A percentile compares a stretch with the other conserved stretches of the same genome.
These are phyloP conservation scores for Plectosphaerella plurivora DNA, from an alignment of 2,329 filamentous ascomycete genomes.

Conservation along the genomic window DNA sequence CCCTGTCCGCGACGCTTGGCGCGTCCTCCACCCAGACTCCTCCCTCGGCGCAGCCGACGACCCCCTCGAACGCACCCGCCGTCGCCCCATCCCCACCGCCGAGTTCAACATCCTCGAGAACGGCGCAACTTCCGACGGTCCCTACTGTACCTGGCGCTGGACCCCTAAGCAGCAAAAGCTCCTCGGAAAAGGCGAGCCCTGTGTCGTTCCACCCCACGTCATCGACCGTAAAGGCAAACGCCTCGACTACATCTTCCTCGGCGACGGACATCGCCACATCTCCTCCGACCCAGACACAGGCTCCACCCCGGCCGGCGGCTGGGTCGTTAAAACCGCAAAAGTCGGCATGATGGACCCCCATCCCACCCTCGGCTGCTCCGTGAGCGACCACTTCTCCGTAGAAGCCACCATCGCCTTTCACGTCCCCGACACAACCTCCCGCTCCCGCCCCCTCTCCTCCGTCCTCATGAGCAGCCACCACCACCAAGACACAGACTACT, in stretches of 20 bases:
- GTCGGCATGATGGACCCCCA: constrained; percentile 82
- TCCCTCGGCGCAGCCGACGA: constrained; percentile 72
- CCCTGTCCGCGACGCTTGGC: constrained; percentile 80
- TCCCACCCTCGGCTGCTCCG: constrained; percentile 73
- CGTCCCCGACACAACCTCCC: constrained; percentile 18
- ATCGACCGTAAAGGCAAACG: constrained; percentile 75
- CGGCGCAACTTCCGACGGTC: constrained; percentile 81
- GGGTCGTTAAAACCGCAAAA: constrained; percentile 65
- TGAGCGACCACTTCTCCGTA: constrained; percentile 94
- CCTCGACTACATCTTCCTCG: constrained; percentile 91
- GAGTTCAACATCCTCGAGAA: constrained; percentile 75
- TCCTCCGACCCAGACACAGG: constrained; percentile 22
- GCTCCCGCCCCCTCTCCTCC: constrained; percentile 16
- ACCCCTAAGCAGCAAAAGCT: constrained; percentile 63
- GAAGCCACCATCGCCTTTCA: constrained; percentile 67
- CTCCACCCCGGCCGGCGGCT: constrained; percentile 35
- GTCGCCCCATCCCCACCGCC: constrained; percentile 66
- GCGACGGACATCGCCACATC: constrained; percentile 31
- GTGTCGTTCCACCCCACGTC: constrained; percentile 59
- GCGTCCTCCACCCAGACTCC: constrained; percentile 75
- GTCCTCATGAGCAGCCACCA: constrained; percentile 13
- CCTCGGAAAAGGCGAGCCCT: constrained; percentile 40
- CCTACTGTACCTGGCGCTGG: constrained; percentile 94
- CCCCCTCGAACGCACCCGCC: constrained; percentile 60
- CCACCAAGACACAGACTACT: not conserved